Evolutionary conservation across 176 grass and related monocot genomes (phyloP).

Genomic region (Bolboschoenus planiculmis): DNA sequence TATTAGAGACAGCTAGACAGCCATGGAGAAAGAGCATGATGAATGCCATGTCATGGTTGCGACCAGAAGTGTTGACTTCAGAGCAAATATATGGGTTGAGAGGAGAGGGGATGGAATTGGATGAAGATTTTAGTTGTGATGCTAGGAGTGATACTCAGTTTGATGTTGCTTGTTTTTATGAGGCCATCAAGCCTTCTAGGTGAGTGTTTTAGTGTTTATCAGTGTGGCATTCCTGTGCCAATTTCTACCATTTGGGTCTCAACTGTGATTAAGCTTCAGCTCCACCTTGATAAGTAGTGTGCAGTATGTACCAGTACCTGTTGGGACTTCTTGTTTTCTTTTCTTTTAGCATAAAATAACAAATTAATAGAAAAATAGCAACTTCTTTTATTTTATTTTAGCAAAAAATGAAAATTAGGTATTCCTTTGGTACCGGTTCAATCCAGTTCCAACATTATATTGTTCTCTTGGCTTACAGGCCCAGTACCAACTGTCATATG

Average conservation of each 20-base stretch:
- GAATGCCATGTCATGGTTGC: slow-evolving; percentile 80
- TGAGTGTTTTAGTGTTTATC: slow-evolving; percentile 23
- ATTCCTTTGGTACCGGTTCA: background rate
- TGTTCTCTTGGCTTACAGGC: background rate
- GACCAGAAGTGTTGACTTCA: slow-evolving; percentile 58
- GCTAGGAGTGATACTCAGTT: slow-evolving; percentile 50
- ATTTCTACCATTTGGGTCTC: background rate
- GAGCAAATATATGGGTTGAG: slow-evolving; percentile 53
- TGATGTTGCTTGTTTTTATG: slow-evolving; percentile 73
- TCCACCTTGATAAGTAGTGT: background rate
- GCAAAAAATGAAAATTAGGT: no score
- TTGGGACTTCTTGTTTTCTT: no score
- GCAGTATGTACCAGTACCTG: background rate
- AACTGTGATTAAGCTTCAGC: background rate
- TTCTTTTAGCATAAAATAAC: no score
- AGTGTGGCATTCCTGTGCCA: background rate
- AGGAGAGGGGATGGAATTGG: slow-evolving; percentile 1
- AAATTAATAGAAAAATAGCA: no score
- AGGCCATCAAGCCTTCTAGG: slow-evolving; percentile 62
- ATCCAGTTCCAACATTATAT: background rate
- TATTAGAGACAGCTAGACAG: slow-evolving; percentile 64
- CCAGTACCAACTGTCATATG: background rate
- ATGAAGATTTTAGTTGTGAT: slow-evolving; percentile 22
- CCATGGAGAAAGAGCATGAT: slow-evolving; percentile 89
- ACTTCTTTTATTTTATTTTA: no score